Percentiles rank a stretch among this genome's conserved stretches.
Evolutionary conservation across 78 protist genomes (phyloP).

Genomic region (Dictyostelium brefeldianum): DNA sequence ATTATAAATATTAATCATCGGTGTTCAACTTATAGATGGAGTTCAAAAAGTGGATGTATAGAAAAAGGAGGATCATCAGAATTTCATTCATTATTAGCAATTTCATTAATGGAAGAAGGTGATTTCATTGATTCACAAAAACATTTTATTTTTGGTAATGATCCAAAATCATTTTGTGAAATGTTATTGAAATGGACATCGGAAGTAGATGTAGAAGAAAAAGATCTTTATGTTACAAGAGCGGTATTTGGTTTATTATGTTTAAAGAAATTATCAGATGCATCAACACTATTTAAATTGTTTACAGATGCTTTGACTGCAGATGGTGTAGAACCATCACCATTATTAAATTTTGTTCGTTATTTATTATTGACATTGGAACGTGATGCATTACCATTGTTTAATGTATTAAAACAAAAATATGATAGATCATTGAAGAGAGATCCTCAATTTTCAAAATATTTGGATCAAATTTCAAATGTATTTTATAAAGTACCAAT

Average conservation of each 20-base stretch:
- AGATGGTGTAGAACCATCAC: constrained; percentile 18
- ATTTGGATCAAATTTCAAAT: constrained; percentile 70
- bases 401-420: constrained; percentile 51
- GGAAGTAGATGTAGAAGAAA: constrained; percentile 23
- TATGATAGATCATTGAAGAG: constrained; percentile 61
- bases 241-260: constrained; percentile 58
- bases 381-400: constrained; percentile 84
- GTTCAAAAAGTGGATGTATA: constrained; percentile 32
- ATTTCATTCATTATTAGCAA: constrained; percentile 57
- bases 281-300: neutral
- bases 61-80: constrained; percentile 31
- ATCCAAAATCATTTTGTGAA: constrained; percentile 1
- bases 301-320: neutral
- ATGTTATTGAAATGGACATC: constrained; percentile 40
- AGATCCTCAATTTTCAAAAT: constrained; percentile 69
- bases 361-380: constrained; percentile 61
- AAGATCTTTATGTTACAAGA: constrained; percentile 66
- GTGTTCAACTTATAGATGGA: constrained; percentile 2
- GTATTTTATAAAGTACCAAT: constrained; percentile 56
- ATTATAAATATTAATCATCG: neutral
- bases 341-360: constrained; percentile 59
- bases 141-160: constrained; percentile 55
- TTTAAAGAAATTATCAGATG: constrained; percentile 25
- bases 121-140: constrained; percentile 75
- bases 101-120: constrained; percentile 12